Percentiles rank a stretch among this genome's conserved stretches.
Evolutionary conservation across 208 protist species (phyloP).

Genomic region (Acanthamoeba royreba): DNA sequence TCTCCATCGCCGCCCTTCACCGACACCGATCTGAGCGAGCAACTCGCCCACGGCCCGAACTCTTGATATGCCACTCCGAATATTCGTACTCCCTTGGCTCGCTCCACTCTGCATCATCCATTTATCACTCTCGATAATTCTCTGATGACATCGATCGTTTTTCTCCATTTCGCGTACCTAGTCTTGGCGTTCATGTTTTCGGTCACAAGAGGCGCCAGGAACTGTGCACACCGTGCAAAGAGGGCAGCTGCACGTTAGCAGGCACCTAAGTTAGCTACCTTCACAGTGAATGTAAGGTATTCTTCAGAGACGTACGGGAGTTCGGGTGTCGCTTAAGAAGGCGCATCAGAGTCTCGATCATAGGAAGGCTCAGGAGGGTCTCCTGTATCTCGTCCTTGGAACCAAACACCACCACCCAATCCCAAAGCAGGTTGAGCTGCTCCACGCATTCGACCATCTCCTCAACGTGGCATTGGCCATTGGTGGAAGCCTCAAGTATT

Average conservation of each 20-base stretch:
- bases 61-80: not conserved
- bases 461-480: not conserved
- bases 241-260: not conserved
- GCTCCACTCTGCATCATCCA: not conserved
- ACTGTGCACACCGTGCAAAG: not conserved
- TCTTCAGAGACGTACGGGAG: not conserved
- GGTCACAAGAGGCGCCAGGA: not conserved
- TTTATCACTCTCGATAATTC: too few species aligned
- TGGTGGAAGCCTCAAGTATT: too few species aligned
- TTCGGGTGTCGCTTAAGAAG: not conserved
- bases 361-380: not conserved
- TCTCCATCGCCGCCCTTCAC: not conserved
- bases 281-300: not conserved
- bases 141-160: too few species aligned
- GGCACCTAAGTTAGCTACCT: not conserved
- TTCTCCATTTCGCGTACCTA: too few species aligned
- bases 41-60: not conserved
- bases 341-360: not conserved
- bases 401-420: not conserved
- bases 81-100: not conserved
- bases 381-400: conserved; percentile 7
- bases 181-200: conserved; percentile 9
- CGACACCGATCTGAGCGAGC: not conserved
- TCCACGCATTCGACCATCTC: not conserved
- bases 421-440: not conserved